Conservation (phyloP, 208 protist genomes). For the Leishmania amazonensis region DNA sequence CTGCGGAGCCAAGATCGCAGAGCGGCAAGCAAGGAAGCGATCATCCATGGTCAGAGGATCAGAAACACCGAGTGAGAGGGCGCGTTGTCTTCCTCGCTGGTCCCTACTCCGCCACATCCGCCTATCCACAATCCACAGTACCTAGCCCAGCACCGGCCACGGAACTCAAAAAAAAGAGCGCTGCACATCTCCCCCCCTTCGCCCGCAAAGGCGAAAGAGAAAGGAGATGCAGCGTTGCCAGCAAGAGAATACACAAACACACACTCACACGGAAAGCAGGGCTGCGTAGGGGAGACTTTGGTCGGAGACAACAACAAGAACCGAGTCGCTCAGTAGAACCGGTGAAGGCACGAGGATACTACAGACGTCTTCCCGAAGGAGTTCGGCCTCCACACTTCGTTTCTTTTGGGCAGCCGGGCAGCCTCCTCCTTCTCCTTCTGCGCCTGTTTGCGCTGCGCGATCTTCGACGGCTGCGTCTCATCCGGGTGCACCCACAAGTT, state of each 20-base stretch:
- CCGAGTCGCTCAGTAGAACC: constrained; percentile 64
- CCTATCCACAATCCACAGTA: neutral
- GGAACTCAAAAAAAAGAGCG: neutral
- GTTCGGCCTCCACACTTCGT: constrained; percentile 78
- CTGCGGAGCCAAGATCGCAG: neutral
- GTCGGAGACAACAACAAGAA: too few relatives aligned
- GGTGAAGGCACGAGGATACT: constrained; percentile 75
- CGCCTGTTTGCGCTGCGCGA: constrained; percentile 26
- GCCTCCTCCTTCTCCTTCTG: constrained; percentile 37
- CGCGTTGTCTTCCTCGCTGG: neutral
- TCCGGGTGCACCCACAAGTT: constrained; percentile 71
- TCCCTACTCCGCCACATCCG: neutral
- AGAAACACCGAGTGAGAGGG: neutral
- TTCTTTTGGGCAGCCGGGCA: constrained; percentile 31
- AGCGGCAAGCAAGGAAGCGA: neutral
- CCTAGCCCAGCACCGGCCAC: neutral
- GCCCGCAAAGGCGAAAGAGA: constrained; percentile 6
- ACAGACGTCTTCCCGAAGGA: constrained; percentile 77
- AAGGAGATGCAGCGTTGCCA: constrained; percentile 13
- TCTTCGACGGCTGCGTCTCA: constrained; percentile 36
- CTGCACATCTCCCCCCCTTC: neutral
- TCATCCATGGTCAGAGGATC: neutral
- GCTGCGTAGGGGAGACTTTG: neutral
- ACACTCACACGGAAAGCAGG: neutral
- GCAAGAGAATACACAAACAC: neutral